Evolutionary conservation across 1,284 basidiomycete genomes (phyloP).

Genomic region (Pseudozyma hubeiensis): DNA sequence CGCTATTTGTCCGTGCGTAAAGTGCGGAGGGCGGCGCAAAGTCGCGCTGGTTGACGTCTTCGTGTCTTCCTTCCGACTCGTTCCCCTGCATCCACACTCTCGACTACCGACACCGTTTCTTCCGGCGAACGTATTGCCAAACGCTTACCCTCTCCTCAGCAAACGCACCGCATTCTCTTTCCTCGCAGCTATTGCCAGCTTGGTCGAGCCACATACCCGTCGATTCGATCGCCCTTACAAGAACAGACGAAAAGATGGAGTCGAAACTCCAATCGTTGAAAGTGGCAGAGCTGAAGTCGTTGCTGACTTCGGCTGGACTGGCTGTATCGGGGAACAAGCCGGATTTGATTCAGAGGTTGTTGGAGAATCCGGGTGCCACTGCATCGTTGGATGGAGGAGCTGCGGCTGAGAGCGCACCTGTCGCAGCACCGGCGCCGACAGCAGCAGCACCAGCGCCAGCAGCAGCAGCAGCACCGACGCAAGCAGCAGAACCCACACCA

Average conservation of each 20-base stretch:
- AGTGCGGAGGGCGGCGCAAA: background rate
- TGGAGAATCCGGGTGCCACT: slow-evolving; percentile 61
- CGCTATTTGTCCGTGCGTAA: slow-evolving; percentile 3
- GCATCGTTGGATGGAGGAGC: slow-evolving; percentile 19
- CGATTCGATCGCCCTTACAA: background rate
- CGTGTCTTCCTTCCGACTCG: background rate
- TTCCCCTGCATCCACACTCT: background rate
- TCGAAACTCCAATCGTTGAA: slow-evolving; percentile 59
- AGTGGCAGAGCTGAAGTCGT: slow-evolving; percentile 61
- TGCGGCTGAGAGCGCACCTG: slow-evolving; percentile 6
- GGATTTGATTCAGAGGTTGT: slow-evolving; percentile 60
- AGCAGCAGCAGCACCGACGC: slow-evolving; percentile 1
- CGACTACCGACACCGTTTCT: too few species aligned
- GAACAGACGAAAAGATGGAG: slow-evolving; percentile 44
- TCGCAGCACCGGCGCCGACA: slow-evolving; percentile 3
- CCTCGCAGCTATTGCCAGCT: background rate
- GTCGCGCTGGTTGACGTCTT: background rate
- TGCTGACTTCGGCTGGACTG: slow-evolving; percentile 53
- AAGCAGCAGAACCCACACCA: background rate
- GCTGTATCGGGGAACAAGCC: slow-evolving; percentile 61
- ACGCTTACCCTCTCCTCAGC: too few species aligned
- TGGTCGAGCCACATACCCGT: background rate
- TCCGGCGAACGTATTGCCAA: too few species aligned
- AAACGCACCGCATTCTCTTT: too few species aligned
- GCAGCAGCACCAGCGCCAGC: slow-evolving; percentile 10